Base-by-base conservation (phyloP, 2,329 filamentous ascomycete genomes). In the Colletotrichum orbiculare region DNA sequence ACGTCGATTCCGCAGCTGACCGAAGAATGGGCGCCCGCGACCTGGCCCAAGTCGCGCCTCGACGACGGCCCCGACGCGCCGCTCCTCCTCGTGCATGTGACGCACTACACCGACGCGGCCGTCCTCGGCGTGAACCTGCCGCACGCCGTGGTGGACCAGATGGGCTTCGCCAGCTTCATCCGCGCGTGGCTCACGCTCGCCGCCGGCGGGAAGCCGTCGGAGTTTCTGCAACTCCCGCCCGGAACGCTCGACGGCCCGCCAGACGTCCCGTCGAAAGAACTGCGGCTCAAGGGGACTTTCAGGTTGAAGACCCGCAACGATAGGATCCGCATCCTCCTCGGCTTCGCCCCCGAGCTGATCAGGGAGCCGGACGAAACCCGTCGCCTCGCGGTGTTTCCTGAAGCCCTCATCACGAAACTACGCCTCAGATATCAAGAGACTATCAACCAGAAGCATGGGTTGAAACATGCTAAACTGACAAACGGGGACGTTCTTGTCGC, bases 81-180 rank as follows among this genome's bases (percentile, higher is more conserved):
- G 2, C 50, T 68, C n/a, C 55, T 72, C 10, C 59, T 70, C 8
- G 69, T 71, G 2, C 71, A 72, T 46, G 42, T 72, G 12, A 69
- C 66, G 7, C 50, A 47, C 35, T 72, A 67, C 52, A 49, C 34
- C 6, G 42, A 72, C 41, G 69, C 67, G 9, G 68, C 68, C 0
- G 55, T 72, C 6, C 12, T 72, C 4, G 34, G 45, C 2, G 38
- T 64, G n/a, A 72, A 65, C 55, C 25, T 71, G 11, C 71, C 68
- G 4, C 71, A 72, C 56, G 47, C 60, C n/a, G 67, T 71, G 2
- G 46, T 54, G 52, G 71, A 72, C 43, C 66, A 70, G 47, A 59
- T 69, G 52, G 71, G 70, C 8, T 62, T 47, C 46, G 69, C 59
- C 11, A 69, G 66, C 46, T 25, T 71, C 33, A 49, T 71, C 39